Evolutionary conservation across 2,329 filamentous ascomycete species (phyloP).

Genomic region (Colletotrichum magnum): DNA sequence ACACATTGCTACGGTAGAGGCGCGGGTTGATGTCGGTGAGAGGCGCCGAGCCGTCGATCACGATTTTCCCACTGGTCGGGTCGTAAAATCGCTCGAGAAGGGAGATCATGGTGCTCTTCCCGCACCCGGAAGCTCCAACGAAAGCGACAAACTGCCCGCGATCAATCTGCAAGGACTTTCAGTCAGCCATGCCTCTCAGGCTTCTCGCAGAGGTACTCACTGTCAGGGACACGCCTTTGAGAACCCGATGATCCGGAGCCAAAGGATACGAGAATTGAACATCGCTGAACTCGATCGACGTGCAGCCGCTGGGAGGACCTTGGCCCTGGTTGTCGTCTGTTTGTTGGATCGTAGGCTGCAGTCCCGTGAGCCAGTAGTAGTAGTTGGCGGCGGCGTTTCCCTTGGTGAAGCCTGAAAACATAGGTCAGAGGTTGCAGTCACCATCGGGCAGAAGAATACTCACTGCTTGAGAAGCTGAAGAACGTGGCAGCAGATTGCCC

Average conservation of each 20-base stretch:
- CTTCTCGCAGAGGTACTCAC: background rate
- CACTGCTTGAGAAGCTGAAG: constrained; percentile 29
- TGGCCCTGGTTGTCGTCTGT: constrained; percentile 43
- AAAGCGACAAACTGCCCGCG: constrained; percentile 56
- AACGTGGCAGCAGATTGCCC: constrained; percentile 12
- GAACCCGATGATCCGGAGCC: constrained; percentile 46
- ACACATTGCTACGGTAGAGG: constrained; percentile 16
- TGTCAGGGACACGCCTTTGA: constrained; percentile 47
- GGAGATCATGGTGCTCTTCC: constrained; percentile 73
- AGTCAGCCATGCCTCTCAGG: constrained; percentile 56
- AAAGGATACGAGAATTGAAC: constrained; percentile 67
- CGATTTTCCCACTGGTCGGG: constrained; percentile 15
- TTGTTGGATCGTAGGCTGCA: constrained; percentile 39
- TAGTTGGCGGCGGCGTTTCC: constrained; percentile 55
- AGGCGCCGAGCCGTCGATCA: constrained; percentile 13
- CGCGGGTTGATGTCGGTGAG: constrained; percentile 19
- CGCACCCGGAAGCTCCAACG: constrained; percentile 69
- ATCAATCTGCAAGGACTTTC: constrained; percentile 10
- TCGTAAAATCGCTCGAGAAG: constrained; percentile 57
- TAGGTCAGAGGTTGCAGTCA: background rate
- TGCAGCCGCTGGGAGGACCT: constrained; percentile 15
- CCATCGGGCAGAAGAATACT: background rate
- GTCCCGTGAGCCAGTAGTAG: constrained; percentile 50
- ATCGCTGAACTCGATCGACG: constrained; percentile 46
- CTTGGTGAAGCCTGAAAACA: constrained; percentile 53